These are phyloP conservation scores for Achaetomium macrosporum DNA, from an alignment of 2,329 filamentous ascomycete genomes.

Conservation along the genomic window DNA sequence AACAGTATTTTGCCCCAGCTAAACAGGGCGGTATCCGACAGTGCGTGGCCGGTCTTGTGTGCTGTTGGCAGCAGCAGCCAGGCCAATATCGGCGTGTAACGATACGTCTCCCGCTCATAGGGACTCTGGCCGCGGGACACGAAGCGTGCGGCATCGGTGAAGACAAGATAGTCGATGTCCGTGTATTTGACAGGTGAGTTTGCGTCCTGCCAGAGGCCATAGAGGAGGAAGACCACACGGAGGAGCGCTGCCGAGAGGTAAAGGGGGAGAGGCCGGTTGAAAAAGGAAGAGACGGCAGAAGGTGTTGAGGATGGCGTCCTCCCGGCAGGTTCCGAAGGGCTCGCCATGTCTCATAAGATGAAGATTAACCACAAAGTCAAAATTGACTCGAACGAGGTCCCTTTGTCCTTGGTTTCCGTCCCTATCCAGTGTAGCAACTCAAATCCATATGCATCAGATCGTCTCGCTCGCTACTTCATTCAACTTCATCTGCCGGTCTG, in stretches of 20 bases:
- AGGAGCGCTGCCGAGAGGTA: conserved; percentile 57
- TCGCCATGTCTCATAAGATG: conserved; percentile 14
- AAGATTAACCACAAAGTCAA: no score
- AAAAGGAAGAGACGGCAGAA: conserved; percentile 28
- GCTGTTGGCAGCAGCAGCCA: conserved; percentile 84
- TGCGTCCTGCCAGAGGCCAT: conserved; percentile 89
- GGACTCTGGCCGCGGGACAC: conserved; percentile 63
- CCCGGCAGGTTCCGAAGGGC: neutral
- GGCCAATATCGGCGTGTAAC: conserved; percentile 89
- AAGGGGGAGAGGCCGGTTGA: conserved; percentile 41
- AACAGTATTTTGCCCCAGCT: conserved; percentile 86
- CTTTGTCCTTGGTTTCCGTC: no score
- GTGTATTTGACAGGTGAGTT: conserved; percentile 94
- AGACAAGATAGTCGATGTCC: conserved; percentile 97
- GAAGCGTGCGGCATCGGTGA: conserved; percentile 88
- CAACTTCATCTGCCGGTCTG: no score
- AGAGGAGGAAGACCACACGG: conserved; percentile 69
- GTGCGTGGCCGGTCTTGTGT: conserved; percentile 34
- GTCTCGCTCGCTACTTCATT: no score
- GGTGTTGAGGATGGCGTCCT: neutral
- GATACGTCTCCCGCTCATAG: conserved; percentile 88
- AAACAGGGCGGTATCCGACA: conserved; percentile 50
- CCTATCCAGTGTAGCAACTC: no score
- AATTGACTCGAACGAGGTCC: neutral
- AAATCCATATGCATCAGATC: no score